Evolutionary conservation across 805 yeast genomes (phyloP), one percentile per base, ranked within the genome.

Genomic region (Ogataea chonburiensis): DNA sequence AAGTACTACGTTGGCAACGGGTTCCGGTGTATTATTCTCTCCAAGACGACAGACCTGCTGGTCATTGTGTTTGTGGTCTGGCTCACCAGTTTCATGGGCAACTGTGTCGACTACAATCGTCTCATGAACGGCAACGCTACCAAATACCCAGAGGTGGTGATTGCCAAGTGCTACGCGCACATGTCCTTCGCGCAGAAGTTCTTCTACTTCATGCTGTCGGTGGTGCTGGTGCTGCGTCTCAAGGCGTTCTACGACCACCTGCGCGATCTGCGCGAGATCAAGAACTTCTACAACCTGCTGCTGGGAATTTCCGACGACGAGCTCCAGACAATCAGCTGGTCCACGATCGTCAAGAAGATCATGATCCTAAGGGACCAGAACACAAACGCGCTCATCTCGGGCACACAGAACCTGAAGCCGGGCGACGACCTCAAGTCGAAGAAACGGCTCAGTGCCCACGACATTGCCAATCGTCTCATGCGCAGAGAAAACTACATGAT

Each of bases 401-500:
- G 58, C 4, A 53, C 41, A 17, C 47, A 51, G 40, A 41, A 53
- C 38, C n/a, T 42, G 16, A 37, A 46, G 19, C 49, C 45, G 15
- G 66, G 67, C 7, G 69, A 67, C 42, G 89, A 83, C 53, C 67
- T 79, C 40, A 80, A 75, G 42, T 78, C 88, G 1, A 84, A 83
- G 52, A 75, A 78, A 34, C 69, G 89, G 45, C 70, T 93, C 35
- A 91, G 86, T 53, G 95, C 98, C 4, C 96, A 89, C 58, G 93
- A 83, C 52, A 86, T 93, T 34, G 98, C 97, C 10, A 94, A 93
- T 56, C 69, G 98, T 40, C 84, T 93, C 38, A 89, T 93, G 98
- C 70, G 99, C 42, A 86, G 81, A 48, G 98, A 93, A 43, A 93
- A 93, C 56, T 93, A 89, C 58, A 71, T 88, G 70, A 87, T 93